phyloP scores from a whole-genome alignment of 345 rosid genomes.

The Salix arbutifolia region DNA sequence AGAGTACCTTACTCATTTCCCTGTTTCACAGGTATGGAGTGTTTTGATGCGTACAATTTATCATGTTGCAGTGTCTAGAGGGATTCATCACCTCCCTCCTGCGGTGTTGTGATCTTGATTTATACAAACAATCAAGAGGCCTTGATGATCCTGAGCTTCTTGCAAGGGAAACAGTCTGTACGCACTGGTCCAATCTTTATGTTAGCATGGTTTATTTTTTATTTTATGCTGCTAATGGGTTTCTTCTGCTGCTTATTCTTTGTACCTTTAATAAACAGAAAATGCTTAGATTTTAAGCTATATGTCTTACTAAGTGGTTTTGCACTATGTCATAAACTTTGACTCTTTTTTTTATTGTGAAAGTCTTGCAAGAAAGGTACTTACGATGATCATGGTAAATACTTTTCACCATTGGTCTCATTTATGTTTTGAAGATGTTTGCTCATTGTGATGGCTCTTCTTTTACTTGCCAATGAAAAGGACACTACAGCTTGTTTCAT shows the following conservation, averaged over 20 bases:
- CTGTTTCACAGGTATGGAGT: constrained; percentile 62
- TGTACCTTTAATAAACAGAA: not conserved
- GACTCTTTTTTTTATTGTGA: constrained; percentile 1
- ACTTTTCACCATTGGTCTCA: not conserved
- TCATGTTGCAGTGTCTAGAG: constrained; percentile 91
- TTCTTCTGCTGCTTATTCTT: not conserved
- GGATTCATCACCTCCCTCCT: constrained; percentile 61
- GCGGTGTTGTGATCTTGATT: constrained; percentile 78
- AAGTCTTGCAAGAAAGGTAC: not conserved
- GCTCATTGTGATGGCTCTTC: not conserved
- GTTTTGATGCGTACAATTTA: constrained; percentile 53
- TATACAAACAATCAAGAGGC: constrained; percentile 69
- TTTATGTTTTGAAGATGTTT: not conserved
- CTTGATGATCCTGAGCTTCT: constrained; percentile 89
- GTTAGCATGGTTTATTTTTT: not conserved
- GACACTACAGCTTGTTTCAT: not conserved
- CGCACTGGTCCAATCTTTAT: constrained; percentile 25
- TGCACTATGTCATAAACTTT: not conserved
- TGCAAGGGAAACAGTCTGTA: constrained; percentile 97
- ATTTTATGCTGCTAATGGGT: not conserved
- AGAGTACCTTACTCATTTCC: not conserved
- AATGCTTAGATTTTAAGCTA: not conserved
- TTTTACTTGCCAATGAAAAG: not conserved
- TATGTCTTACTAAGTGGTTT: not conserved
- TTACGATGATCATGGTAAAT: not conserved